Percentiles rank a stretch among this genome's conserved stretches.
Evolutionary conservation across 805 yeast species (phyloP).

Genomic region (Torulaspora franciscae): DNA sequence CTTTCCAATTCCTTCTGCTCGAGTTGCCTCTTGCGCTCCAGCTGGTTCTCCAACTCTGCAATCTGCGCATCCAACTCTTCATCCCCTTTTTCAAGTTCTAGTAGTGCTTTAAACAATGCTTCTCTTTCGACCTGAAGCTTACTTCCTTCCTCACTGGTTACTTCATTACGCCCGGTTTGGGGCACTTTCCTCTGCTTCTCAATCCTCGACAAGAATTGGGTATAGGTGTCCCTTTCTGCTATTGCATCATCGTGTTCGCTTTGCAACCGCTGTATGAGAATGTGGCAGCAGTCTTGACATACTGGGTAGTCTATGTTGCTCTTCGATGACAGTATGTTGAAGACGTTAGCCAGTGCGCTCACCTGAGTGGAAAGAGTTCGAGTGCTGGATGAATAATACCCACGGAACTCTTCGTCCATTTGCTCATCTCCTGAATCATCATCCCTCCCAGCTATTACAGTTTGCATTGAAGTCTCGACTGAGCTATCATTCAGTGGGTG

Average conservation of each 20-base stretch:
- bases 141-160: constrained; percentile 16
- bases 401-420: constrained; percentile 11
- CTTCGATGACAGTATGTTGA: constrained; percentile 64
- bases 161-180: constrained; percentile 17
- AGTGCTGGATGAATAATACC: constrained; percentile 12
- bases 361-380: constrained; percentile 45
- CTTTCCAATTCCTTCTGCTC: constrained; percentile 43
- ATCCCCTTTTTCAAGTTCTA: constrained; percentile 37
- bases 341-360: constrained; percentile 56
- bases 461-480: constrained; percentile 10
- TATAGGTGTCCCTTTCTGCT: constrained; percentile 73
- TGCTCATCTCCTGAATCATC: constrained; percentile 23
- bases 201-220: constrained; percentile 65
- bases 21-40: constrained; percentile 43
- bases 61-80: constrained; percentile 42
- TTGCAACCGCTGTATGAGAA: constrained; percentile 59
- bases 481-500: constrained; percentile 7
- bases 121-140: constrained; percentile 26
- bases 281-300: constrained; percentile 77
- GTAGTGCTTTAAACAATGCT: constrained; percentile 17
- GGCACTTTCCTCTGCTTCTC: constrained; percentile 48
- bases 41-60: constrained; percentile 44
- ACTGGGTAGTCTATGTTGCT: constrained; percentile 82
- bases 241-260: constrained; percentile 65
- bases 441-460: constrained; percentile 9